Evolutionary conservation across 1,139 yeast species (phyloP).

Genomic region (Chernovozyma aurita): DNA sequence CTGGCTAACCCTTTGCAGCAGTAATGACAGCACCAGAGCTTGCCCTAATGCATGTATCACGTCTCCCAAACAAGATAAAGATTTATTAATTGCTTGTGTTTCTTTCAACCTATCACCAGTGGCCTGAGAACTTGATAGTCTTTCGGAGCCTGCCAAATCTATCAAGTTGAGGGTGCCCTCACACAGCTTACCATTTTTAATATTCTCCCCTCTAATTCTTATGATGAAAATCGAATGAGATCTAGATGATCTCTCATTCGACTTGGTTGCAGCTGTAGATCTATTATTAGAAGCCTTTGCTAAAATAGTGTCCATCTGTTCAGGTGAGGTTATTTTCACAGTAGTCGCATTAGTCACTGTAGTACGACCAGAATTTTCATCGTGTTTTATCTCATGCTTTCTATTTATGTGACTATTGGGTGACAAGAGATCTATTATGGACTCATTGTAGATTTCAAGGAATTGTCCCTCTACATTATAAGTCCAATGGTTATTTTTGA

Average conservation of each 20-base stretch:
- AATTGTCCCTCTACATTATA: constrained; percentile 71
- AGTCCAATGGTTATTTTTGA: constrained; percentile 60
- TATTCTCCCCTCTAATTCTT: constrained; percentile 52
- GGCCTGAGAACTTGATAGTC: constrained; percentile 71
- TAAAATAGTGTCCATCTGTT: constrained; percentile 50
- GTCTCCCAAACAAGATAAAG: constrained; percentile 85
- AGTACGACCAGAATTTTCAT: constrained; percentile 48
- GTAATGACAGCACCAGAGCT: constrained; percentile 28
- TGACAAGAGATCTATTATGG: constrained; percentile 62
- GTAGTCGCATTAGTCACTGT: constrained; percentile 56
- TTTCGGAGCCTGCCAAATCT: constrained; percentile 87
- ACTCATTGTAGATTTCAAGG: constrained; percentile 86
- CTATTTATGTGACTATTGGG: constrained; percentile 15
- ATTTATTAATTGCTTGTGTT: constrained; percentile 86
- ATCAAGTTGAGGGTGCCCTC: constrained; percentile 69
- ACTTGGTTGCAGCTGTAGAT: constrained; percentile 76
- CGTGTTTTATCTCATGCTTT: constrained; percentile 75
- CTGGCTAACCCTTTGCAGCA: constrained; percentile 10
- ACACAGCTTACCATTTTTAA: constrained; percentile 43
- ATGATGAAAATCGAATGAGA: constrained; percentile 72
- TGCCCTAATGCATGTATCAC: constrained; percentile 73
- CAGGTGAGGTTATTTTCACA: constrained; percentile 42
- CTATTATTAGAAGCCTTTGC: constrained; percentile 56
- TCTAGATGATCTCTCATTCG: constrained; percentile 74
- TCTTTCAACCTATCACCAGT: constrained; percentile 80